Base-by-base conservation (phyloP, 345 rosid genomes). In the Boechera divaricarpa region DNA sequence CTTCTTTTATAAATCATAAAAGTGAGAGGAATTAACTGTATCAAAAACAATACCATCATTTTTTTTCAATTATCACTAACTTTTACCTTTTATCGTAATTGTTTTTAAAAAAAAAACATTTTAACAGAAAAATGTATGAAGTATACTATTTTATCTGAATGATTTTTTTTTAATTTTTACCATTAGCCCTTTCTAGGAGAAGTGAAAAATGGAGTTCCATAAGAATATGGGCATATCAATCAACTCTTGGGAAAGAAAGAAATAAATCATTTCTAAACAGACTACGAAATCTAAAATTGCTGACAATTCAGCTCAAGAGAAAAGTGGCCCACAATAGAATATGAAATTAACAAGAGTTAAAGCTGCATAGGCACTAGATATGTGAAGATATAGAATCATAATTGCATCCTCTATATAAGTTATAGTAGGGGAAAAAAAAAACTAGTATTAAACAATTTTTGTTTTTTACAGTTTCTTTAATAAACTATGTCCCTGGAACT, bases 331-430 rank as follows among this genome's bases (percentile, higher is more conserved):
- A 56, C 76, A 56, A 3, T 36, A 16, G 76, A 63, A 70, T 77
- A 66, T 63, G 76, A 63, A 63, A n/a, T 26, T 31, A 54, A 38
- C 48, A 74, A 74, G 64, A 64, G 62, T n/a, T 39, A 53, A 70
- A 53, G 75, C 9, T 63, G 57, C 16, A 61, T 72, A 49, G 67
- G 56, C 80, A 70, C 47, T 70, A 77, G 76, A 63, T 77, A 26
- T 57, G 60, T 54, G 15, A 70, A 55, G 71, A 76, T 31, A 38
- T 49, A 49, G 63, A 26, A 36, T 65, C 39, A 56, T 45, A 66
- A n/a, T 66, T 36, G 55, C 41, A 29, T 56, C 49, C 11, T 65
- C 63, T 29, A 28, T 53, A 72, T 63, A 28, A 52, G 58, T 66
- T 18, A 2, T 2, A 48, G 42, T 35, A 35, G 35, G 24, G 24